Base-by-base conservation (phyloP, 2,329 filamentous ascomycete species). In the Purpureocillium lavendulum region DNA sequence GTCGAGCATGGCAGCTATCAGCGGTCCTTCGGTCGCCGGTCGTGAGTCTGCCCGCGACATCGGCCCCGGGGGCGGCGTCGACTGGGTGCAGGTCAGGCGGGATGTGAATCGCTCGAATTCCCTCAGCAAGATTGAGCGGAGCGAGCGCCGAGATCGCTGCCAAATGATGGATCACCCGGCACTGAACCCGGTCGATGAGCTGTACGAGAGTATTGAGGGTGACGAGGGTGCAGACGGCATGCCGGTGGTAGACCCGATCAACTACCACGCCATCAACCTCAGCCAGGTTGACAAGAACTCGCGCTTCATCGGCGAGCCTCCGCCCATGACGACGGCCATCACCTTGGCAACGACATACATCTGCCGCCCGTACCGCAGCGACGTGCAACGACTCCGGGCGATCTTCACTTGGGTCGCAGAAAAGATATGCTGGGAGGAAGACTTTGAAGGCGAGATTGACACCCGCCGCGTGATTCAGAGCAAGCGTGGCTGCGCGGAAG, bases 371-470 rank as follows among this genome's bases (percentile, higher is more conserved):
- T 95, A 96, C 59, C 77, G 89, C 43, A 96, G 87, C 60, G 90
- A 97, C 52, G 87, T 96, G 1, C 92, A 98, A 59, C 78, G 89
- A 29, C 65, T 98, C 18, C 78, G 94, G 17, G 90, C 92, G 13
- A 97, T 98, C 45, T 98, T 97, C 55, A 96, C 86, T 2, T 98
- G 90, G 90, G 87, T 94, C 5, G 78, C 87, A n/a, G 92, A 98
- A 58, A 88, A 90, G 51, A 82, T 98, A 41, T 77, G 77, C 26
- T 98, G 92, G 92, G 92, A 98, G 57, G 90, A 96, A 52, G 88
- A 94, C 48, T 88, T 87, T 47, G 87, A 94, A 49, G 84, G 82
- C n/a, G 73, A 83, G 8, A 65, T 92, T 38, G 88, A 98, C 57
- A 83, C 88, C 3, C 76, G 84, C 40, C 78, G 86, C 35, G 86